A percentile compares a stretch with the other conserved stretches of the same genome.
phyloP scores from a whole-genome alignment of 75 land plant species.

The Cunninghamia lanceolata region DNA sequence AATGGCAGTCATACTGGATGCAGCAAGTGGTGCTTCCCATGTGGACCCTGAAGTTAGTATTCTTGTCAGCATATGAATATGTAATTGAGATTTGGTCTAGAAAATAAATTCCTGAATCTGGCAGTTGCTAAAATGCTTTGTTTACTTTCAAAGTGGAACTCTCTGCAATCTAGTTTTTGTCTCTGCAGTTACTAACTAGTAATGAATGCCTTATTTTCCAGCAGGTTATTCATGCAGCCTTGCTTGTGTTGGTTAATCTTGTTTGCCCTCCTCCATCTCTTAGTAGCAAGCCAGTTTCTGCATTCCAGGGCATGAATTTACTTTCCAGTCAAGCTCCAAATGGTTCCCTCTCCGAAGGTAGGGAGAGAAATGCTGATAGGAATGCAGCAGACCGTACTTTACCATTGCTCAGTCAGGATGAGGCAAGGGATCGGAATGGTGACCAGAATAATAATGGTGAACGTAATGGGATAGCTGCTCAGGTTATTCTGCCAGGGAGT shows the following conservation, averaged over 20 bases:
- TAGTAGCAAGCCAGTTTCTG: constrained; percentile 54
- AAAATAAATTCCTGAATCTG: not conserved
- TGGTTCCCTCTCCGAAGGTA: constrained; percentile 24
- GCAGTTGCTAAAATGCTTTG: not conserved
- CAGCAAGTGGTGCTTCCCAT: constrained; percentile 69
- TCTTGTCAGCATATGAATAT: not conserved
- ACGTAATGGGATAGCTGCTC: constrained; percentile 23
- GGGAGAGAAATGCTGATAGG: constrained; percentile 45
- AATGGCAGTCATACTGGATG: constrained; percentile 96
- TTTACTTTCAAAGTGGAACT: not conserved
- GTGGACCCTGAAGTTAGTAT: constrained; percentile 82
- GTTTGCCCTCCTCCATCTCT: constrained; percentile 98
- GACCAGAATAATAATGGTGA: constrained; percentile 30
- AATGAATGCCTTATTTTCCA: not conserved
- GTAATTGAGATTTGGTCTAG: not conserved
- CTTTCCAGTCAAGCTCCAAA: constrained; percentile 21
- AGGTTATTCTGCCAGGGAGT: constrained; percentile 10
- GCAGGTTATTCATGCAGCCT: constrained; percentile 90
- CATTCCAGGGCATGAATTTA: constrained; percentile 33
- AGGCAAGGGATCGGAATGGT: constrained; percentile 45
- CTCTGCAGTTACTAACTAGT: not conserved
- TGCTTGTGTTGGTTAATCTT: constrained; percentile 87
- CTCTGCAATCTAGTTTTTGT: not conserved
- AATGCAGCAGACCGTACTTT: constrained; percentile 25
- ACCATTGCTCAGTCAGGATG: constrained; percentile 24